Base-by-base conservation (phyloP, 2,329 filamentous ascomycete genomes). In the Colletotrichum costaricense region DNA sequence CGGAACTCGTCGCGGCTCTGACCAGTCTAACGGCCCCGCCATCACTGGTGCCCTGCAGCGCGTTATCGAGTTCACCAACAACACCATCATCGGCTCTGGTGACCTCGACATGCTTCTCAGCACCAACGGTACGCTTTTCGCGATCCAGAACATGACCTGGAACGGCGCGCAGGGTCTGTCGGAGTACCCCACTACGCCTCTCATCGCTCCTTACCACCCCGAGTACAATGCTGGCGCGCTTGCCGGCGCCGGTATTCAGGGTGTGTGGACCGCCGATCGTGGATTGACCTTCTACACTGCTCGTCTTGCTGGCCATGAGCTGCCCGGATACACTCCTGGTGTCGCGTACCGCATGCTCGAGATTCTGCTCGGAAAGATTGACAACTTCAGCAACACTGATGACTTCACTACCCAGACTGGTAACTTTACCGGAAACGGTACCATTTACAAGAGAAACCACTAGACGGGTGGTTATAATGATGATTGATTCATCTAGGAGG, bases 71-170 rank as follows among this genome's bases (percentile, higher is more conserved):
- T 74, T 77, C 33, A 81, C 79, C 0, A 80, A 80, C 67, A 81
- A 81, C 74, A 80, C 78, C 22, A 80, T 81, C 26, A 80, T 81
- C 5, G 79, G 78, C 0, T 75, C 75, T 4, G 79, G 79, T 2
- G 75, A 76, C 12, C 74, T 81, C 8, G 75, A 94, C 79, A 91
- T 87, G 78, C 84, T 93, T 66, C 84, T 94, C 8, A 84, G 91
- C 56, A 82, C 85, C 75, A 92, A 93, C 75, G 92, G 92, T 9
- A 90, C 90, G 0, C 83, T 93, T 3, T 81, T 92, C 57, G 88
- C 88, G 1, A 90, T 93, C 66, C 92, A 94, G 79, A 94, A 94
- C 80, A 92, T 93, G 90, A 93, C 91, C 0, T 94, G 90, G 89
- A 87, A 88, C 66, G 92, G 91, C 3, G 78, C 82, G 0, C 91